Evolutionary conservation across 352 stramenopile species (phyloP).

Genomic region (Pythium monospermum): DNA sequence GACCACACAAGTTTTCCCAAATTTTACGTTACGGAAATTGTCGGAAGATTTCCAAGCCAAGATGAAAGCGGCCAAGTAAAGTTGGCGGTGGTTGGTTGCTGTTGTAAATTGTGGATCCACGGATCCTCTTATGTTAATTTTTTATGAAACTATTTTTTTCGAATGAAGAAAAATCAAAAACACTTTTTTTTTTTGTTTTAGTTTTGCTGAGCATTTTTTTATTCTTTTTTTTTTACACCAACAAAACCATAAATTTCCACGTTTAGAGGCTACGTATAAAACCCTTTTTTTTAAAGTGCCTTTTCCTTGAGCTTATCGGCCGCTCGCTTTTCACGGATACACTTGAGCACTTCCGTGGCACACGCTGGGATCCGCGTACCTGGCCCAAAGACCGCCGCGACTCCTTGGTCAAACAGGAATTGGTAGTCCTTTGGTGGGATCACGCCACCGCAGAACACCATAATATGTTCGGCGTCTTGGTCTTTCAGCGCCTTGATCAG

Average conservation of each 20-base stretch:
- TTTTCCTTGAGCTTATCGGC: slow-evolving; percentile 32
- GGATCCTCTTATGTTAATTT: too few relatives aligned
- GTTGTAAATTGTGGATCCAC: too few relatives aligned
- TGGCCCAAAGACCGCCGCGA: slow-evolving; percentile 93
- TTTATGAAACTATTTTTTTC: too few relatives aligned
- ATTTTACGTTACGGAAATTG: slow-evolving; percentile 65
- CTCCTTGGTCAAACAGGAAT: slow-evolving; percentile 91
- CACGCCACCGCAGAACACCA: slow-evolving; percentile 94
- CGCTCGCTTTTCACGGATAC: slow-evolving; percentile 52
- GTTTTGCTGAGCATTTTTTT: too few relatives aligned
- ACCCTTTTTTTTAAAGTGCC: neutral
- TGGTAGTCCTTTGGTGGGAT: slow-evolving; percentile 96
- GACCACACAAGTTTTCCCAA: slow-evolving; percentile 71
- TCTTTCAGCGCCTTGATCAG: slow-evolving; percentile 91
- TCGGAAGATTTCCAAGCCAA: slow-evolving; percentile 42
- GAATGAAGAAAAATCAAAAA: too few relatives aligned
- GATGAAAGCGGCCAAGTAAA: neutral
- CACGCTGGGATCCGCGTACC: slow-evolving; percentile 90
- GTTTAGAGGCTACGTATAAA: neutral
- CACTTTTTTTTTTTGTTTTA: too few relatives aligned
- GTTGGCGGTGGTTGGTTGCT: too few relatives aligned
- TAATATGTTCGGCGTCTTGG: slow-evolving; percentile 89
- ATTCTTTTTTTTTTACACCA: slow-evolving; percentile 2
- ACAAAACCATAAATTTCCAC: neutral
- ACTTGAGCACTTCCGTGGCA: slow-evolving; percentile 48